Evolutionary conservation across 2,329 filamentous ascomycete genomes (phyloP).

Genomic region (Exserohilum turcica): DNA sequence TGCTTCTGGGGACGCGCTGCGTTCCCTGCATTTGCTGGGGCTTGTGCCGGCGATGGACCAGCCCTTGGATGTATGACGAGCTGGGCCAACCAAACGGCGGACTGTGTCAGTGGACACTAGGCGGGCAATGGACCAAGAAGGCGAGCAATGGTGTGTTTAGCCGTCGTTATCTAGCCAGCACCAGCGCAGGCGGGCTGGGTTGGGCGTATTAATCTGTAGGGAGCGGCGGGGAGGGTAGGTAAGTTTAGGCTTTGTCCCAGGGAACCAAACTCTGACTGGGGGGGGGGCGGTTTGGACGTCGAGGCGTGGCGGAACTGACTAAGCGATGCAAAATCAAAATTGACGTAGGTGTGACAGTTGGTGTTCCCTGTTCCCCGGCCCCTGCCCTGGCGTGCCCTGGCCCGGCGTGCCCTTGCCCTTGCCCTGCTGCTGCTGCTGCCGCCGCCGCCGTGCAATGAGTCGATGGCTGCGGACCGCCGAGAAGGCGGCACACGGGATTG

Average conservation of each 20-base stretch:
- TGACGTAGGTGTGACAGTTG: constrained; percentile 9
- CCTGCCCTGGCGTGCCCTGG: not conserved
- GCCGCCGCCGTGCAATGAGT: constrained; percentile 2
- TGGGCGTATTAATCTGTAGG: not conserved
- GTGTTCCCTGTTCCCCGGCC: not conserved
- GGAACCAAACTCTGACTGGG: constrained; percentile 8
- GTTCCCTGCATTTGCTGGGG: constrained; percentile 8
- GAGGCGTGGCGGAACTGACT: constrained; percentile 1
- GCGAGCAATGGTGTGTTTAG: constrained; percentile 1
- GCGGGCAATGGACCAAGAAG: not conserved
- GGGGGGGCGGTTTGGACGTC: not conserved
- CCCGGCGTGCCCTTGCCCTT: no score
- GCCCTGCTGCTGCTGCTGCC: no score
- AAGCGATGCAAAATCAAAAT: not conserved
- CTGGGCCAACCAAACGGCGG: not conserved
- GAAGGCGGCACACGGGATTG: not conserved
- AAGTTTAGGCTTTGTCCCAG: constrained; percentile 6
- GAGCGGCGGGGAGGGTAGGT: not conserved
- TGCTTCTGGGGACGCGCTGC: not conserved
- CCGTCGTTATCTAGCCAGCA: not conserved
- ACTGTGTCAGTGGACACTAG: not conserved
- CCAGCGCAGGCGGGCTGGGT: not conserved
- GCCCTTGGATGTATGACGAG: not conserved
- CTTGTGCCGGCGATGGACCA: not conserved
- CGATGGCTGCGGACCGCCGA: constrained; percentile 1